A percentile compares a stretch with the other conserved stretches of the same genome.
phyloP scores from a whole-genome alignment of 805 yeast genomes.

The Yamadazyma sp. region DNA sequence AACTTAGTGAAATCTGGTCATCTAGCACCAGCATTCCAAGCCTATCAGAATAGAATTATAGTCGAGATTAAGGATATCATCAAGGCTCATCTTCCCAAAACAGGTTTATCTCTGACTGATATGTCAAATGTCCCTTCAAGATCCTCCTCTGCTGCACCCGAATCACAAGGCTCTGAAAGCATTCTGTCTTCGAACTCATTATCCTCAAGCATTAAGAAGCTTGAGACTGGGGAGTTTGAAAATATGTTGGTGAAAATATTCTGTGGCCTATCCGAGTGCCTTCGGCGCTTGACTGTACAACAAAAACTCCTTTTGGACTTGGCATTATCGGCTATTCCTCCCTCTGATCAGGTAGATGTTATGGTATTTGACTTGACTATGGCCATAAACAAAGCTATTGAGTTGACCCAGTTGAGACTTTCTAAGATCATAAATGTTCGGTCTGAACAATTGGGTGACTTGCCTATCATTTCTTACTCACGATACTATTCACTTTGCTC shows the following conservation, averaged over 20 bases:
- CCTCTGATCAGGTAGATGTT: slow-evolving; percentile 33
- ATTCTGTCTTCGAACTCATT: slow-evolving; percentile 16
- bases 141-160: slow-evolving; percentile 29
- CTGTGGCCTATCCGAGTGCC: slow-evolving; percentile 64
- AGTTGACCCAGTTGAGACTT: slow-evolving; percentile 70
- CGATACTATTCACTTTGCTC: slow-evolving; percentile 65
- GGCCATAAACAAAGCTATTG: slow-evolving; percentile 66
- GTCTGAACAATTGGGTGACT: slow-evolving; percentile 62
- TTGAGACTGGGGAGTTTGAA: slow-evolving; percentile 76
- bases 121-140: slow-evolving; percentile 28
- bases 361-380: slow-evolving; percentile 65
- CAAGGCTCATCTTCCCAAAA: slow-evolving; percentile 58
- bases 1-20: slow-evolving; percentile 65
- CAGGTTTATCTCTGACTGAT: slow-evolving; percentile 19
- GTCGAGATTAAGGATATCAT: slow-evolving; percentile 73
- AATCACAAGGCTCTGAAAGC: slow-evolving; percentile 15
- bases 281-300: slow-evolving; percentile 71
- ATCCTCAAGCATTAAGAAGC: slow-evolving; percentile 52
- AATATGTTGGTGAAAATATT: slow-evolving; percentile 62
- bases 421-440: slow-evolving; percentile 78
- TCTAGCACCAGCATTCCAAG: slow-evolving; percentile 57
- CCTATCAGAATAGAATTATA: slow-evolving; percentile 67
- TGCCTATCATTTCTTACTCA: slow-evolving; percentile 61
- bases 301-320: slow-evolving; percentile 77
- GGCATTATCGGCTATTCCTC: slow-evolving; percentile 43